Percentiles rank a stretch among this genome's conserved stretches.
phyloP scores from a whole-genome alignment of 169 alveolate genomes.

The Cryptosporidium bovis region DNA sequence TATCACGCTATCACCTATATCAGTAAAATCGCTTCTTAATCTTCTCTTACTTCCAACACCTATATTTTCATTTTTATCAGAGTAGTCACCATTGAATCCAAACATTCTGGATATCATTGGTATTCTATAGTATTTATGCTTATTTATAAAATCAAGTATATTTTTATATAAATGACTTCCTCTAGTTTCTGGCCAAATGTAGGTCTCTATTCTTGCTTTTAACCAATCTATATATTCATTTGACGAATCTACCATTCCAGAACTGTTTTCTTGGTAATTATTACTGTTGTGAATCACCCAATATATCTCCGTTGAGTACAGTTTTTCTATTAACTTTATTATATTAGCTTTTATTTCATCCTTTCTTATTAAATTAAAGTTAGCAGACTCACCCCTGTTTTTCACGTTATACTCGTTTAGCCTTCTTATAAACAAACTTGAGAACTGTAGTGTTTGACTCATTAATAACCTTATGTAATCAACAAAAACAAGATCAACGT shows the following conservation, averaged over 20 bases:
- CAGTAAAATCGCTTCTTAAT: too few relatives aligned
- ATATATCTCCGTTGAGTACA: constrained; percentile 12
- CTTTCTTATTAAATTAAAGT: not conserved
- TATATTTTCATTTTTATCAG: too few relatives aligned
- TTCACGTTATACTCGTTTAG: constrained; percentile 12
- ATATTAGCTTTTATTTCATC: constrained; percentile 11
- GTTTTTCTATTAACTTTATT: constrained; percentile 12
- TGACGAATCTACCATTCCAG: not conserved
- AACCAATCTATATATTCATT: constrained; percentile 7
- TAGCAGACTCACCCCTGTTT: not conserved
- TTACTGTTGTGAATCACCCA: constrained; percentile 21
- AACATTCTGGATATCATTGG: constrained; percentile 4
- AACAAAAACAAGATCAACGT: constrained; percentile 6
- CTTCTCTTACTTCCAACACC: too few relatives aligned
- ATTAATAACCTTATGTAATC: constrained; percentile 19
- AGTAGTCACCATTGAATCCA: too few relatives aligned
- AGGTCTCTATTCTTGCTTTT: constrained; percentile 31
- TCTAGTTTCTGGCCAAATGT: constrained; percentile 50
- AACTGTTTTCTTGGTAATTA: not conserved
- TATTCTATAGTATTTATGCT: not conserved
- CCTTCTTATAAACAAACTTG: constrained; percentile 25
- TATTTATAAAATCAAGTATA: constrained; percentile 22
- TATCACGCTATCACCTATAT: too few relatives aligned
- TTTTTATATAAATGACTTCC: constrained; percentile 10
- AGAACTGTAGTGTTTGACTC: constrained; percentile 21